These are phyloP conservation scores for Conticribra weissflogii DNA, from an alignment of 108 stramenopile species.

Conservation along the genomic window DNA sequence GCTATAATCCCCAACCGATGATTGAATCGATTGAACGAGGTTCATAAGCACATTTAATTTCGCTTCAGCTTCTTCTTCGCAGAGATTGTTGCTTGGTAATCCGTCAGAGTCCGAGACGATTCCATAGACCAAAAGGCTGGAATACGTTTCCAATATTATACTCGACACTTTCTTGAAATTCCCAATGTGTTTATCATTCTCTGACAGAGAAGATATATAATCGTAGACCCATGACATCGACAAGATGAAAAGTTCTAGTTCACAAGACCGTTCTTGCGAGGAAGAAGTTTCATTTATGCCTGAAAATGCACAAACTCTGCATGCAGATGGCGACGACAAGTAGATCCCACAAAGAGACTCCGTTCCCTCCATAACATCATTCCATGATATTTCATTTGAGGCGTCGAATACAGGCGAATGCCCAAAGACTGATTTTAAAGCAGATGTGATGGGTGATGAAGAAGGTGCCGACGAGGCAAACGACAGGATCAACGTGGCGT, in stretches of 20 bases:
- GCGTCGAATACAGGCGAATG: neutral
- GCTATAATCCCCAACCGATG: conserved; percentile 25
- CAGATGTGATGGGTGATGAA: neutral
- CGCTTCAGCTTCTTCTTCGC: conserved; percentile 28
- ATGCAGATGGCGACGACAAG: conserved; percentile 34
- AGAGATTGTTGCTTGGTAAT: neutral
- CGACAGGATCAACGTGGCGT: conserved; percentile 26
- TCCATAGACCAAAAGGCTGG: conserved; percentile 19
- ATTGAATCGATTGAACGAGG: conserved; percentile 40
- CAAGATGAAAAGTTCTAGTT: conserved; percentile 33
- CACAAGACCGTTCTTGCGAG: conserved; percentile 6
- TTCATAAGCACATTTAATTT: conserved; percentile 34
- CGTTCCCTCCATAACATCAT: conserved; percentile 39
- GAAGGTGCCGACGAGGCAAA: conserved; percentile 20
- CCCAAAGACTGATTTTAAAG: conserved; percentile 10
- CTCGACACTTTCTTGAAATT: neutral
- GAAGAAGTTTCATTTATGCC: neutral
- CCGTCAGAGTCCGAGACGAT: conserved; percentile 1
- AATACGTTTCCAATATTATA: conserved; percentile 20
- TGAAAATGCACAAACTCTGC: conserved; percentile 16
- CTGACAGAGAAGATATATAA: conserved; percentile 11
- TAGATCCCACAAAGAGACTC: conserved; percentile 51
- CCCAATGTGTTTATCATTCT: neutral
- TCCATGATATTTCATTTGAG: conserved; percentile 3
- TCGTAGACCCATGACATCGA: conserved; percentile 47